These are phyloP conservation scores for Russula abietina DNA, from an alignment of 768 basidiomycete genomes.

Conservation along the genomic window DNA sequence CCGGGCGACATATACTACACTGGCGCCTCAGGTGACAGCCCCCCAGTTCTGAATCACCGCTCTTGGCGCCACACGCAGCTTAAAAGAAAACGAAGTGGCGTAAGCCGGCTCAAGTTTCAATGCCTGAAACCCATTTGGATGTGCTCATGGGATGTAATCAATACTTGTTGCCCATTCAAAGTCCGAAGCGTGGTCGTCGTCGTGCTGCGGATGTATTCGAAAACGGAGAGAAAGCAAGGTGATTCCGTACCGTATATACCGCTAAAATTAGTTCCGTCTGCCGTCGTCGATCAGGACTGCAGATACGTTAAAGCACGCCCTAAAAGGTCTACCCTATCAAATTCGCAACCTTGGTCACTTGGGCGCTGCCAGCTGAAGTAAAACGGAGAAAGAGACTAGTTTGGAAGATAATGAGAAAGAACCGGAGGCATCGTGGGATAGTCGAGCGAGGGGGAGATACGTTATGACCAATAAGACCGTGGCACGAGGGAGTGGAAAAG, in stretches of 20 bases:
- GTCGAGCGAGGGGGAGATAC: neutral
- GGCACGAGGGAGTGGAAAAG: neutral
- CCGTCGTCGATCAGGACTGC: neutral
- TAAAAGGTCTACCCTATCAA: too few relatives aligned
- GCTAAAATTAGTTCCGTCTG: neutral
- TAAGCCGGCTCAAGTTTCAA: neutral
- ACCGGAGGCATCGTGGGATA: neutral
- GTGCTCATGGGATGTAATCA: neutral
- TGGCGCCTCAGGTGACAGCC: neutral
- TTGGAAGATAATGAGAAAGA: neutral
- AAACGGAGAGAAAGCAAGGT: neutral
- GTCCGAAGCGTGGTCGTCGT: neutral
- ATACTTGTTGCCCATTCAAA: neutral
- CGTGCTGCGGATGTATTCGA: neutral
- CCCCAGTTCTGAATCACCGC: neutral
- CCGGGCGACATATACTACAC: neutral
- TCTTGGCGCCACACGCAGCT: neutral
- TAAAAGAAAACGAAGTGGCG: neutral
- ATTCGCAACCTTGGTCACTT: neutral
- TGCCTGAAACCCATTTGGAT: neutral
- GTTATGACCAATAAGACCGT: neutral
- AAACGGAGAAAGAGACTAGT: slow-evolving; percentile 1
- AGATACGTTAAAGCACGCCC: too few relatives aligned
- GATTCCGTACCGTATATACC: neutral
- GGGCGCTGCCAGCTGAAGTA: neutral